These are phyloP conservation scores for Cajanus cajan DNA, from an alignment of 306 rosid species.

Conservation along the genomic window DNA sequence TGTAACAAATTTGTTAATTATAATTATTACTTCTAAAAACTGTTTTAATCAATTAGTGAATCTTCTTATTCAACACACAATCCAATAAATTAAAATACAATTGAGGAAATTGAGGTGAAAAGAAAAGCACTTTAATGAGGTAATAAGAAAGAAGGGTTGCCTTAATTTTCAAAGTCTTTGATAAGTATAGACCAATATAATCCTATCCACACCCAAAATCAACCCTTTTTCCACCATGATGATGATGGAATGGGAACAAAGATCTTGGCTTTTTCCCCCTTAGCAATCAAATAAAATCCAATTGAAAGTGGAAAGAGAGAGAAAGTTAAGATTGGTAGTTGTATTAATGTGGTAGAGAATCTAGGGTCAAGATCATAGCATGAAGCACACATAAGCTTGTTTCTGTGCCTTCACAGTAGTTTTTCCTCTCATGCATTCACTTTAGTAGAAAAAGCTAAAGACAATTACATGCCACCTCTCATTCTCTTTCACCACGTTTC, in stretches of 20 bases:
- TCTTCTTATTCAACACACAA: background rate
- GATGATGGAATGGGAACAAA: conserved; percentile 62
- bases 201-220: conserved; percentile 48
- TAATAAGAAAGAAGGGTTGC: conserved; percentile 29
- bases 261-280: conserved; percentile 41
- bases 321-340: conserved; percentile 50
- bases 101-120: background rate
- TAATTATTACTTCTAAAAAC: background rate
- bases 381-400: conserved; percentile 36
- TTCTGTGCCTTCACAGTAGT: conserved; percentile 22
- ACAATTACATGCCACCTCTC: conserved; percentile 44
- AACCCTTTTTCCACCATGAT: conserved; percentile 53
- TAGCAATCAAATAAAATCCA: conserved; percentile 59
- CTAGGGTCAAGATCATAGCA: conserved; percentile 58
- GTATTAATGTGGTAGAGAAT: conserved; percentile 75
- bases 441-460: conserved; percentile 22
- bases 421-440: conserved; percentile 40
- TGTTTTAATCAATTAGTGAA: background rate
- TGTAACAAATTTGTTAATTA: no score
- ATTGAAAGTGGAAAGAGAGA: conserved; percentile 32
- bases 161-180: conserved; percentile 38
- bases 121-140: conserved; percentile 38
- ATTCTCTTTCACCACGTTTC: conserved; percentile 4
- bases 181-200: conserved; percentile 7
- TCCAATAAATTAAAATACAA: background rate